phyloP scores from a whole-genome alignment of 306 rosid genomes.

The Lathyrus aphaca region DNA sequence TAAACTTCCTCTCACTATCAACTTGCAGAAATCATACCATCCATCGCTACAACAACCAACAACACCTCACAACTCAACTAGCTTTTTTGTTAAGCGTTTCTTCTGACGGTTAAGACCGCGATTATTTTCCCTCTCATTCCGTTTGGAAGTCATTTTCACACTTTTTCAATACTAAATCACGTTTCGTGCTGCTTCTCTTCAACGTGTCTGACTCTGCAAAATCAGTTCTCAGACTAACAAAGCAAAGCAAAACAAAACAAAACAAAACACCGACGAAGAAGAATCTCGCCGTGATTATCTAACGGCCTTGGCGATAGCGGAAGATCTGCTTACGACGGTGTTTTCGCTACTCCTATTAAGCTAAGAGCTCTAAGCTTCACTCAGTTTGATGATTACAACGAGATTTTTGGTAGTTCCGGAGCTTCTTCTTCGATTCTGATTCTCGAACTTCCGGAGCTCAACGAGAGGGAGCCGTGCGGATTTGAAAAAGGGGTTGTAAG shows the following conservation, averaged over 20 bases:
- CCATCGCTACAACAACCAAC: too few relatives aligned
- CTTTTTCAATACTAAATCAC: slow-evolving; percentile 16
- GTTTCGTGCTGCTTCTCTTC: slow-evolving; percentile 35
- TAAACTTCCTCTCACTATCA: too few relatives aligned
- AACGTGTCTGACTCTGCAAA: slow-evolving; percentile 42
- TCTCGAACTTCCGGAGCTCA: slow-evolving; percentile 76
- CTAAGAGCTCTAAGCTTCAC: slow-evolving; percentile 53
- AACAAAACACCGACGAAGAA: slow-evolving; percentile 26
- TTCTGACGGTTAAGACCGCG: slow-evolving; percentile 50
- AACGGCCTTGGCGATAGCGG: slow-evolving; percentile 57
- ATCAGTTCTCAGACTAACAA: slow-evolving; percentile 25
- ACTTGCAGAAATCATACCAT: too few relatives aligned
- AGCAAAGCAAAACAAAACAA: not conserved
- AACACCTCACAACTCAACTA: too few relatives aligned
- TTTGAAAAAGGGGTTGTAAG: too few relatives aligned
- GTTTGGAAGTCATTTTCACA: slow-evolving; percentile 47
- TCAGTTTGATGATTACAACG: slow-evolving; percentile 69
- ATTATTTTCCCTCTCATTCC: slow-evolving; percentile 44
- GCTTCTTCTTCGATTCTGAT: slow-evolving; percentile 78
- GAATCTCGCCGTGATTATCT: slow-evolving; percentile 32
- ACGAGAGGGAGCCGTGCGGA: too few relatives aligned
- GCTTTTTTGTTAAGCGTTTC: not conserved
- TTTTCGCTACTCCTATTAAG: slow-evolving; percentile 68
- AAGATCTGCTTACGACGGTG: slow-evolving; percentile 83
- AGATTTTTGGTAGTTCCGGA: slow-evolving; percentile 64